A percentile compares a stretch with the other conserved stretches of the same genome.
Evolutionary conservation across 352 stramenopile species (phyloP).

Genomic region (Globisporangium acanthophoron): DNA sequence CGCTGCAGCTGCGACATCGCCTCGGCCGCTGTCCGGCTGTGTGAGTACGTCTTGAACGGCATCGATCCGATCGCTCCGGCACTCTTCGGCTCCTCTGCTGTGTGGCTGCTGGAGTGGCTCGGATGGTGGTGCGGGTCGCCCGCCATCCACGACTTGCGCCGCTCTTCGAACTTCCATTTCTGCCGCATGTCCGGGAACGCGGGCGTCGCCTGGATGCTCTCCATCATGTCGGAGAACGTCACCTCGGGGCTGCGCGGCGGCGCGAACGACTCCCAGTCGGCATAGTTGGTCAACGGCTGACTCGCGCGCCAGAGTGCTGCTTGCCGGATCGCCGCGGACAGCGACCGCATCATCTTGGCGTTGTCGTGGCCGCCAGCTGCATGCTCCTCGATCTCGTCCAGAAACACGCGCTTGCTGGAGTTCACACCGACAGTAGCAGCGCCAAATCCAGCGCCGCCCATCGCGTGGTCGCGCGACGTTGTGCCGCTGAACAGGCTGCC

Average conservation of each 20-base stretch:
- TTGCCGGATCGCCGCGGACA: slow-evolving; percentile 74
- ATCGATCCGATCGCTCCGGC: slow-evolving; percentile 8
- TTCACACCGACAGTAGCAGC: slow-evolving; percentile 12
- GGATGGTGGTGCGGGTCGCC: slow-evolving; percentile 31
- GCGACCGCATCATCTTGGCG: slow-evolving; percentile 64
- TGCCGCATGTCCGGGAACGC: slow-evolving; percentile 42
- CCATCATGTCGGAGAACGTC: slow-evolving; percentile 75
- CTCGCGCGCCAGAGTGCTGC: slow-evolving; percentile 75
- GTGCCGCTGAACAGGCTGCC: slow-evolving; percentile 73
- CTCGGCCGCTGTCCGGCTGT: slow-evolving; percentile 20
- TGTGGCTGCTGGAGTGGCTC: slow-evolving; percentile 3
- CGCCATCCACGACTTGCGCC: slow-evolving; percentile 72
- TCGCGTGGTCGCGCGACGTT: slow-evolving; percentile 40
- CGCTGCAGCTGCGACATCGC: slow-evolving; percentile 12
- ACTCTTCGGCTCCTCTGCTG: slow-evolving; percentile 2
- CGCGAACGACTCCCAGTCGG: slow-evolving; percentile 59
- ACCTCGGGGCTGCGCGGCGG: slow-evolving; percentile 50
- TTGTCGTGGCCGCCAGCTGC: slow-evolving; percentile 46
- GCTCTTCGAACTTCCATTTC: slow-evolving; percentile 52
- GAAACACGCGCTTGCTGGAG: slow-evolving; percentile 25
- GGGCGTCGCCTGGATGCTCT: slow-evolving; percentile 40
- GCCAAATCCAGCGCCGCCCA: slow-evolving; percentile 10
- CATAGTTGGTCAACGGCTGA: slow-evolving; percentile 60
- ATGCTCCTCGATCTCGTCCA: slow-evolving; percentile 73
- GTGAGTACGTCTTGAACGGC: slow-evolving; percentile 26